Conservation (phyloP, 495 filamentous ascomycete genomes). For the Podospora conica region DNA sequence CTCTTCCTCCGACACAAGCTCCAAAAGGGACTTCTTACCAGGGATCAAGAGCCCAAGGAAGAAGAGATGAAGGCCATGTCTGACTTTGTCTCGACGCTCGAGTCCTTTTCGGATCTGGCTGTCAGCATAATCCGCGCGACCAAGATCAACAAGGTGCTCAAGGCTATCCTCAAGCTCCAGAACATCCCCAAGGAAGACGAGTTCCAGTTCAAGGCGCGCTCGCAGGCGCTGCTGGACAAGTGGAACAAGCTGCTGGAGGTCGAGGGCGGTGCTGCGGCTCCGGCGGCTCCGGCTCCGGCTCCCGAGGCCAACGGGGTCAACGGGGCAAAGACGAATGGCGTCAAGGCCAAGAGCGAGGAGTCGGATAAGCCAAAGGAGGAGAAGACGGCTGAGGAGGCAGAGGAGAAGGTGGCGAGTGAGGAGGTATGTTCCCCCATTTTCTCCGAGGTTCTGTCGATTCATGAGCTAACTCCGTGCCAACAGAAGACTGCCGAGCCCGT, state of each 20-base stretch:
- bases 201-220: slow-evolving; percentile 75
- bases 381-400: slow-evolving; percentile 20
- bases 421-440: neutral
- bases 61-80: slow-evolving; percentile 87
- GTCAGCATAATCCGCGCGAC: slow-evolving; percentile 75
- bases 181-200: slow-evolving; percentile 80
- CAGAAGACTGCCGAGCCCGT: slow-evolving; percentile 21
- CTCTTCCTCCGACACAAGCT: slow-evolving; percentile 83
- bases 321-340: slow-evolving; percentile 33
- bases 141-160: slow-evolving; percentile 93
- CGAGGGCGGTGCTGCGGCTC: slow-evolving; percentile 33
- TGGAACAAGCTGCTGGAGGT: slow-evolving; percentile 75
- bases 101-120: slow-evolving; percentile 72
- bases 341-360: slow-evolving; percentile 36
- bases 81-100: slow-evolving; percentile 70
- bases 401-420: slow-evolving; percentile 20
- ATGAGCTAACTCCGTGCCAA: neutral
- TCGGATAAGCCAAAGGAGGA: slow-evolving; percentile 27
- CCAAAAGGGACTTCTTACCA: slow-evolving; percentile 81
- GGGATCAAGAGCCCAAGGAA: slow-evolving; percentile 72
- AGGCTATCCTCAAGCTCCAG: slow-evolving; percentile 76
- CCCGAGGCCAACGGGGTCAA: slow-evolving; percentile 8
- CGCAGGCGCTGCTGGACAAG: slow-evolving; percentile 62
- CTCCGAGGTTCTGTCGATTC: neutral
- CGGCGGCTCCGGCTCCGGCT: slow-evolving; percentile 18